Conservation (phyloP, 352 stramenopile species). For the Phytophthora colocasiae region DNA sequence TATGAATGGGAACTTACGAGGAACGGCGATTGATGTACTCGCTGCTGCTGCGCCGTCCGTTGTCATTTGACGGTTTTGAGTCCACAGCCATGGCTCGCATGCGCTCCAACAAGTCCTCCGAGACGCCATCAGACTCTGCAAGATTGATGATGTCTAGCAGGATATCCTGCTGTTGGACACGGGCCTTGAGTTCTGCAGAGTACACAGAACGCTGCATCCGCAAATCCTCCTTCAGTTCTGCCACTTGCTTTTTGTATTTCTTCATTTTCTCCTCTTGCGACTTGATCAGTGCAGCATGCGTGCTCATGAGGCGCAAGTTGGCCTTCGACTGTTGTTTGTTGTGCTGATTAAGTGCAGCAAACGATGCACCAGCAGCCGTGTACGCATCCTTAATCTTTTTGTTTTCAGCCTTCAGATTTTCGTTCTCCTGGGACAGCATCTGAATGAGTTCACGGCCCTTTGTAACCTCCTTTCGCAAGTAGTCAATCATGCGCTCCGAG, state of each 20-base stretch:
- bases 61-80: constrained; percentile 73
- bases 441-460: constrained; percentile 80
- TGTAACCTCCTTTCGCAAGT: constrained; percentile 78
- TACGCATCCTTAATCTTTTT: constrained; percentile 94
- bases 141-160: constrained; percentile 52
- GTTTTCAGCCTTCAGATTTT: constrained; percentile 87
- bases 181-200: constrained; percentile 76
- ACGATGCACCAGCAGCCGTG: constrained; percentile 91
- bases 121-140: constrained; percentile 61
- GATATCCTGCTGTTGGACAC: constrained; percentile 51
- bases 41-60: constrained; percentile 44
- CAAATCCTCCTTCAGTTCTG: constrained; percentile 83
- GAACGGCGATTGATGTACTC: constrained; percentile 33
- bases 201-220: constrained; percentile 84
- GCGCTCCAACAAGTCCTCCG: constrained; percentile 48
- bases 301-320: constrained; percentile 91
- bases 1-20: constrained; percentile 32
- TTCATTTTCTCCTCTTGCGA: constrained; percentile 92
- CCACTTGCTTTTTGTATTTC: constrained; percentile 89
- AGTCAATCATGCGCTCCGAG: constrained; percentile 88
- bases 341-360: constrained; percentile 93
- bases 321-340: constrained; percentile 95
- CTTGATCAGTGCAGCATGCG: constrained; percentile 85
- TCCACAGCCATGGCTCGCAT: constrained; percentile 73
- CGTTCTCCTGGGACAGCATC: constrained; percentile 73